These are phyloP conservation scores for Fusarium phyllophilum DNA, from an alignment of 2,329 filamentous ascomycete species.

Conservation along the genomic window DNA sequence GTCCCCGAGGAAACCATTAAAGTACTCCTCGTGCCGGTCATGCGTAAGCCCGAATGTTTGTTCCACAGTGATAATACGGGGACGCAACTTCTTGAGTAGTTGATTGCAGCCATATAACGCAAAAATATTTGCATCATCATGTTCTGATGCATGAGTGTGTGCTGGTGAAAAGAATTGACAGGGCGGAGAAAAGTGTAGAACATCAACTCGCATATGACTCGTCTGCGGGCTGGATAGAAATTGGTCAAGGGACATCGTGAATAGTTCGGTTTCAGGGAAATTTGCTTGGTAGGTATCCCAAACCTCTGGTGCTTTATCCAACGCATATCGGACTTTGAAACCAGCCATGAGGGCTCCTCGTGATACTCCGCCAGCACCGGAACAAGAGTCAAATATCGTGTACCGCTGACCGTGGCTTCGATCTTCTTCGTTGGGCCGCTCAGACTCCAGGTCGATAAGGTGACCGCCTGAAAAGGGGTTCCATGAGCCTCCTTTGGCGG, in stretches of 20 bases:
- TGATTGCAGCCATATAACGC: conserved; percentile 63
- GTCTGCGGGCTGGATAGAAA: conserved; percentile 55
- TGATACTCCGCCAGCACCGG: conserved; percentile 77
- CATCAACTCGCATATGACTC: conserved; percentile 62
- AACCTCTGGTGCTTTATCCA: conserved; percentile 70
- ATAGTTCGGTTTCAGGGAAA: conserved; percentile 63
- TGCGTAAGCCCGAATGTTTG: conserved; percentile 77
- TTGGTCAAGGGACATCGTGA: conserved; percentile 57
- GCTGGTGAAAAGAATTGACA: conserved; percentile 81
- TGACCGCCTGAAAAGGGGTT: background rate
- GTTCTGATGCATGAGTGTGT: conserved; percentile 73
- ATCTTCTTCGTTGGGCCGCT: background rate
- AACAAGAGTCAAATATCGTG: conserved; percentile 77
- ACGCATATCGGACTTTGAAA: conserved; percentile 66
- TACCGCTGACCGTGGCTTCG: conserved; percentile 59
- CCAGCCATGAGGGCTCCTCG: conserved; percentile 69
- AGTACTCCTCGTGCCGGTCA: conserved; percentile 62
- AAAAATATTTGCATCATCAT: conserved; percentile 77
- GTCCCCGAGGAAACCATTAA: conserved; percentile 69
- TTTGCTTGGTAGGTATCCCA: conserved; percentile 68
- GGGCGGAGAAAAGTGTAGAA: conserved; percentile 80
- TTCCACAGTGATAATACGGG: conserved; percentile 80
- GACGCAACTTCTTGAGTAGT: conserved; percentile 67
- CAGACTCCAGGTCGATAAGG: conserved; percentile 41
- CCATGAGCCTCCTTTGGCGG: conserved; percentile 49